These are phyloP conservation scores for Hypericum androsaemum DNA, from an alignment of 345 rosid genomes.

Conservation along the genomic window DNA sequence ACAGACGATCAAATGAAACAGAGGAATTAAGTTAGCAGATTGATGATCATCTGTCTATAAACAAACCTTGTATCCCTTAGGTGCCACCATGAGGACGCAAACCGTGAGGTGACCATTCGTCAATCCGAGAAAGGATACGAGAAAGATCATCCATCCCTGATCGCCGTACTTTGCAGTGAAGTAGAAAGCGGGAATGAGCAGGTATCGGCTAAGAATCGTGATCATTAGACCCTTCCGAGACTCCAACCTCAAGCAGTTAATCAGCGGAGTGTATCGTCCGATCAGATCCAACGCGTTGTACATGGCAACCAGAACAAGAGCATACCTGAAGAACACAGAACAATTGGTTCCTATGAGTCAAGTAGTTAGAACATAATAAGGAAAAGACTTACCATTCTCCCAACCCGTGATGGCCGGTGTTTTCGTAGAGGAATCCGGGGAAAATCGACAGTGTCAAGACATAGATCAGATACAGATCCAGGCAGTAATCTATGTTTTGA, in stretches of 20 bases:
- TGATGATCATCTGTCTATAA: background rate
- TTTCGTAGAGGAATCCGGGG: slow-evolving; percentile 78
- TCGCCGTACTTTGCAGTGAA: slow-evolving; percentile 64
- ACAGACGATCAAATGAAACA: too few species aligned
- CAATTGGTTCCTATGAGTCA: background rate
- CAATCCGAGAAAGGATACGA: slow-evolving; percentile 65
- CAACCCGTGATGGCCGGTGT: slow-evolving; percentile 61
- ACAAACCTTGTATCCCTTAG: slow-evolving; percentile 71
- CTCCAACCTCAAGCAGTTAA: slow-evolving; percentile 35
- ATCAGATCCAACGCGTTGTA: slow-evolving; percentile 57
- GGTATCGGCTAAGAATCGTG: slow-evolving; percentile 37
- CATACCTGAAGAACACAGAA: slow-evolving; percentile 41
- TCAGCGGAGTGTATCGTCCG: slow-evolving; percentile 50
- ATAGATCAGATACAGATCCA: slow-evolving; percentile 51
- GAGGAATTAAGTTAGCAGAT: too few species aligned
- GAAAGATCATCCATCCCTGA: slow-evolving; percentile 82
- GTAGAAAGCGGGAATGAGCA: slow-evolving; percentile 65
- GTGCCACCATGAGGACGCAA: slow-evolving; percentile 65
- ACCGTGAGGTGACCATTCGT: slow-evolving; percentile 68
- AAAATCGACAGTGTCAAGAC: slow-evolving; percentile 62
- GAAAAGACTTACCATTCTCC: slow-evolving; percentile 50
- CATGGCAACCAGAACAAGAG: slow-evolving; percentile 62
- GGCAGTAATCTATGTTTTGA: slow-evolving; percentile 50
- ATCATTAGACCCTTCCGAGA: slow-evolving; percentile 46
- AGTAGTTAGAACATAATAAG: background rate